Conservation (phyloP, 1,139 yeast species). For the Sugiyamaella castrensis region DNA sequence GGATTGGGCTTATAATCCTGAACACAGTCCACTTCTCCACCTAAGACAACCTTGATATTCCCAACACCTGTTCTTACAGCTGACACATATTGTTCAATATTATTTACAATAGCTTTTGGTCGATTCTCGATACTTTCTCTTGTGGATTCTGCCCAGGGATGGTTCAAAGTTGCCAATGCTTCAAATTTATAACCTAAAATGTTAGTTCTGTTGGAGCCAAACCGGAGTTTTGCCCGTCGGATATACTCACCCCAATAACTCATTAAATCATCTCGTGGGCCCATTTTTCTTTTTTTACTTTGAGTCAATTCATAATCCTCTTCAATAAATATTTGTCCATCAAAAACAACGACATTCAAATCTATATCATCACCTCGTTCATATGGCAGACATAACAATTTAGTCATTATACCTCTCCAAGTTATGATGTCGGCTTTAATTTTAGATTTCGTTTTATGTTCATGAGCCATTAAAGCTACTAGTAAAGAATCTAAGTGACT, state of each 20-base stretch:
- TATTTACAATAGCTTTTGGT: slow-evolving; percentile 53
- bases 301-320: slow-evolving; percentile 48
- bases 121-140: slow-evolving; percentile 68
- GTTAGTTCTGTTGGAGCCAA: neutral
- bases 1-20: slow-evolving; percentile 71
- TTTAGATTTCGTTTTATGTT: slow-evolving; percentile 47
- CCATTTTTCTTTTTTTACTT: slow-evolving; percentile 24
- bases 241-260: slow-evolving; percentile 36
- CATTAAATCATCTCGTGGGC: slow-evolving; percentile 33
- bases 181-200: slow-evolving; percentile 69
- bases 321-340: slow-evolving; percentile 83
- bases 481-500: slow-evolving; percentile 61
- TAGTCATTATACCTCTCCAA: slow-evolving; percentile 78
- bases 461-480: slow-evolving; percentile 53
- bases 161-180: slow-evolving; percentile 65
- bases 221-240: neutral
- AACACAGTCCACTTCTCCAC: slow-evolving; percentile 90
- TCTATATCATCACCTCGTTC: slow-evolving; percentile 55
- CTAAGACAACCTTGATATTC: slow-evolving; percentile 60
- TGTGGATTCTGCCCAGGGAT: slow-evolving; percentile 70
- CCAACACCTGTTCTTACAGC: slow-evolving; percentile 87
- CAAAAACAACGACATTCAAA: slow-evolving; percentile 61
- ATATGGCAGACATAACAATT: slow-evolving; percentile 60
- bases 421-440: slow-evolving; percentile 67
- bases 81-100: slow-evolving; percentile 72